Evolutionary conservation across 768 basidiomycete species (phyloP).

Genomic region (Suillus hirtellus): DNA sequence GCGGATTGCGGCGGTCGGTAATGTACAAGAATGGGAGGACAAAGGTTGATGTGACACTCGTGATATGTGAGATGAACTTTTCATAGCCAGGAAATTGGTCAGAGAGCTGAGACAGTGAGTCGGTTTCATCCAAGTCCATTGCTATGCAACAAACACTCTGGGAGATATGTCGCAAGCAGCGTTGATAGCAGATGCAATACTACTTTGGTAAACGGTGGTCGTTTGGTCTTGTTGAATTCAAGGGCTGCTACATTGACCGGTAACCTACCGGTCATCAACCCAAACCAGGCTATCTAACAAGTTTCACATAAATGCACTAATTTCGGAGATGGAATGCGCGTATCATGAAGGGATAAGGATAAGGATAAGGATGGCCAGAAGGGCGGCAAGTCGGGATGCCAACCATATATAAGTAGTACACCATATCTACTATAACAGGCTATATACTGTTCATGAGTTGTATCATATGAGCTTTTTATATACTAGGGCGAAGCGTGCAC

Average conservation of each 20-base stretch:
- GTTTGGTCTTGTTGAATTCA: constrained; percentile 21
- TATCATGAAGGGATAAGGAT: background rate
- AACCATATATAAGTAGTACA: background rate
- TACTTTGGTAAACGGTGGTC: constrained; percentile 1
- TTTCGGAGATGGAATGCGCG: background rate
- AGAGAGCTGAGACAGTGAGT: constrained; percentile 9
- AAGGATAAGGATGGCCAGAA: background rate
- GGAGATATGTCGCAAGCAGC: background rate
- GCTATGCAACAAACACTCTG: background rate
- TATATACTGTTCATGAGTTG: background rate
- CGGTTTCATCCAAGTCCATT: constrained; percentile 22
- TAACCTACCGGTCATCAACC: background rate
- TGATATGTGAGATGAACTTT: constrained; percentile 26
- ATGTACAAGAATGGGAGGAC: constrained; percentile 72
- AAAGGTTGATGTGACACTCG: constrained; percentile 31
- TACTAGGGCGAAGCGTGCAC: background rate
- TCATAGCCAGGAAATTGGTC: constrained; percentile 26
- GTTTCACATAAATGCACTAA: background rate
- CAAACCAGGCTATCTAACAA: background rate
- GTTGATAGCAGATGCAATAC: background rate
- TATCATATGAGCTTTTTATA: background rate
- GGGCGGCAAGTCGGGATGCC: background rate
- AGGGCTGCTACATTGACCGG: constrained; percentile 9
- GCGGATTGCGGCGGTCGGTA: constrained; percentile 54
- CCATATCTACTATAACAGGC: background rate